These are phyloP conservation scores for Ramaria sp. DNA, from an alignment of 768 basidiomycete genomes.

Conservation along the genomic window DNA sequence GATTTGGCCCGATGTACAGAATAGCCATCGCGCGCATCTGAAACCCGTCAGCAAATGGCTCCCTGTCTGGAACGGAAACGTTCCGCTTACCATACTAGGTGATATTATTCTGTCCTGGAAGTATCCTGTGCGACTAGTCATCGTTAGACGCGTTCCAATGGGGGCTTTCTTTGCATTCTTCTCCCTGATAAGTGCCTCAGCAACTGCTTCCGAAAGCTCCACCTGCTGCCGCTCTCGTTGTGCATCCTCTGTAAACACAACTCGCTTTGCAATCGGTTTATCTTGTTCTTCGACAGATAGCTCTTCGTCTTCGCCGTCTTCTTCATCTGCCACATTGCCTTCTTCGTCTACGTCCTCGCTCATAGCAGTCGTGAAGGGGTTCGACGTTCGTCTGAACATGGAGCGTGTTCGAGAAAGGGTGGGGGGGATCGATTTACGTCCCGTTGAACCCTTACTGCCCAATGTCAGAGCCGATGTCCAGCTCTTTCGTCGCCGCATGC, in stretches of 20 bases:
- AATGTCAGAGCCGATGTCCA: constrained; percentile 22
- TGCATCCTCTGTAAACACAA: constrained; percentile 35
- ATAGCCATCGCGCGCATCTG: constrained; percentile 99
- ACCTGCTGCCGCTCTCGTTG: constrained; percentile 38
- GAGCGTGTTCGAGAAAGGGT: constrained; percentile 14
- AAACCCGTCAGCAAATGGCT: constrained; percentile 6
- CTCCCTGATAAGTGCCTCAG: constrained; percentile 38
- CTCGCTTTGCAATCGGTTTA: constrained; percentile 62
- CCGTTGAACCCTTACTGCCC: background rate
- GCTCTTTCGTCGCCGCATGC: constrained; percentile 27
- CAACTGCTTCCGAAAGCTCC: constrained; percentile 39
- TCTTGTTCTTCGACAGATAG: constrained; percentile 53
- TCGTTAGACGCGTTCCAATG: constrained; percentile 82
- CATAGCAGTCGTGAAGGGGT: constrained; percentile 11
- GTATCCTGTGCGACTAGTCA: constrained; percentile 90
- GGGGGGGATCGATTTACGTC: constrained; percentile 17
- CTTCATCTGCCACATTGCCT: constrained; percentile 39
- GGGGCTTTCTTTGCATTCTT: constrained; percentile 31
- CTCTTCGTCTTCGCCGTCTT: constrained; percentile 40
- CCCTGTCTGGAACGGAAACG: background rate
- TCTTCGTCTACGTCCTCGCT: background rate
- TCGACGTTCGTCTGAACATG: constrained; percentile 13
- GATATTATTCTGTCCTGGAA: constrained; percentile 92
- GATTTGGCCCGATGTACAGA: constrained; percentile 87
- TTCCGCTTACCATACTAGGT: constrained; percentile 79